These are phyloP conservation scores for Pleurotus tuoliensis DNA, from an alignment of 768 basidiomycete genomes.

Conservation along the genomic window DNA sequence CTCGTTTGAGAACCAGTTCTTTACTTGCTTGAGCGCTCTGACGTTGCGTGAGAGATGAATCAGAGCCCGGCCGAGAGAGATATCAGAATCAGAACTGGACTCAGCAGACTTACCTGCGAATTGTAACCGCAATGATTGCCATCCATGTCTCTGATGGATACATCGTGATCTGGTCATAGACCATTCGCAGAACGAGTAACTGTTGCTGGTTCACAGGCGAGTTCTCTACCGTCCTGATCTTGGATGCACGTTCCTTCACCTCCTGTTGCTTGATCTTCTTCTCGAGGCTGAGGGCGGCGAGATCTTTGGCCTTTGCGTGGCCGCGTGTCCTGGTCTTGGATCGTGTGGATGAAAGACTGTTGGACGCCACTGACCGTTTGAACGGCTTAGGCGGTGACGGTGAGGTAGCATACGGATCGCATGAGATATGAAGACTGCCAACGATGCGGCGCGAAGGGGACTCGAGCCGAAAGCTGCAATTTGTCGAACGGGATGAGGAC, in stretches of 20 bases:
- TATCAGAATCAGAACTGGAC: slow-evolving; percentile 8
- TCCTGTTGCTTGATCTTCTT: slow-evolving; percentile 6
- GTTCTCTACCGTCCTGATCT: slow-evolving; percentile 22
- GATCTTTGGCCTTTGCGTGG: background rate
- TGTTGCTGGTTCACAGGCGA: slow-evolving; percentile 57
- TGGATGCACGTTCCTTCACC: slow-evolving; percentile 3
- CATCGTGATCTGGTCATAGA: slow-evolving; percentile 63
- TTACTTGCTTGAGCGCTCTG: slow-evolving; percentile 58
- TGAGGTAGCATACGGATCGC: slow-evolving; percentile 1
- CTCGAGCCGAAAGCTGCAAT: background rate
- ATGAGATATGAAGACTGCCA: slow-evolving; percentile 6
- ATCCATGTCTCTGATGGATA: slow-evolving; percentile 63
- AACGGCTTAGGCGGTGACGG: slow-evolving; percentile 4
- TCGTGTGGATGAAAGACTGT: background rate
- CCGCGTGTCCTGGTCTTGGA: slow-evolving; percentile 4
- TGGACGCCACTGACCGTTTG: slow-evolving; percentile 6
- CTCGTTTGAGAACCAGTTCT: slow-evolving; percentile 68
- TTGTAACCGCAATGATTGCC: slow-evolving; percentile 52
- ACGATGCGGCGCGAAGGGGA: background rate
- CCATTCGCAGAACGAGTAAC: slow-evolving; percentile 55
- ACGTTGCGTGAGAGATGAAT: slow-evolving; percentile 1
- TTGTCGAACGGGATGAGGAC: background rate
- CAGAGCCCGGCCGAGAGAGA: background rate
- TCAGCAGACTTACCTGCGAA: slow-evolving; percentile 39
- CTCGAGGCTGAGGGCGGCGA: slow-evolving; percentile 1